phyloP scores from a whole-genome alignment of 805 yeast genomes.

The Tetrapisispora namnaoensis region DNA sequence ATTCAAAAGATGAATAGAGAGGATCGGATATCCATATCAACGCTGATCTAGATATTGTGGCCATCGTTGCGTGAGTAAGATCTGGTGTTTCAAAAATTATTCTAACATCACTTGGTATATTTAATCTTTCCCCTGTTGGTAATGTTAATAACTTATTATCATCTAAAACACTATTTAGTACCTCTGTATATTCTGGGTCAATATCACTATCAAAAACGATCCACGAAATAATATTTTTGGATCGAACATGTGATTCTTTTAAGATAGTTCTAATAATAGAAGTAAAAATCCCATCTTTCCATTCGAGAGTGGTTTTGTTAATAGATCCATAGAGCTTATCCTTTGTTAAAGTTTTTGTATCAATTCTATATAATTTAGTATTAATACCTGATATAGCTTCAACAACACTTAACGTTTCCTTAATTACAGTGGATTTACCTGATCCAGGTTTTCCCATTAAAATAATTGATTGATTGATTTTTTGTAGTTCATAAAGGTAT shows the following conservation, averaged over 20 bases:
- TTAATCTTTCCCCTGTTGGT: constrained; percentile 81
- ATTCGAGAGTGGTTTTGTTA: constrained; percentile 73
- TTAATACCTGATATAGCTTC: constrained; percentile 30
- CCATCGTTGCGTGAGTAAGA: constrained; percentile 66
- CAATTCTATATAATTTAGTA: constrained; percentile 40
- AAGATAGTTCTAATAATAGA: constrained; percentile 48
- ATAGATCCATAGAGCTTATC: constrained; percentile 57
- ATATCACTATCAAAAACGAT: constrained; percentile 85
- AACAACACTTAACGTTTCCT: constrained; percentile 38
- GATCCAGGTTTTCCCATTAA: constrained; percentile 66
- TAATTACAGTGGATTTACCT: constrained; percentile 59
- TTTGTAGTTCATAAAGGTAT: constrained; percentile 55
- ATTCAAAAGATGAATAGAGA: neutral
- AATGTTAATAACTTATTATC: constrained; percentile 74
- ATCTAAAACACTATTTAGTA: constrained; percentile 80
- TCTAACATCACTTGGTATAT: constrained; percentile 52
- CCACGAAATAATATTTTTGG: constrained; percentile 54
- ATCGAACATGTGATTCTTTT: constrained; percentile 8
- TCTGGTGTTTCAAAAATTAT: constrained; percentile 70
- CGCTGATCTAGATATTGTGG: constrained; percentile 89
- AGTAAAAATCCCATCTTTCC: constrained; percentile 85
- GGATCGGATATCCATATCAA: neutral
- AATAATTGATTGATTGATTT: constrained; percentile 68
- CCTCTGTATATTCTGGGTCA: constrained; percentile 91
- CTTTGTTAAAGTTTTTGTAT: constrained; percentile 68